Base-by-base conservation (phyloP, 106 monocot species). In the Hemerocallis citrina region DNA sequence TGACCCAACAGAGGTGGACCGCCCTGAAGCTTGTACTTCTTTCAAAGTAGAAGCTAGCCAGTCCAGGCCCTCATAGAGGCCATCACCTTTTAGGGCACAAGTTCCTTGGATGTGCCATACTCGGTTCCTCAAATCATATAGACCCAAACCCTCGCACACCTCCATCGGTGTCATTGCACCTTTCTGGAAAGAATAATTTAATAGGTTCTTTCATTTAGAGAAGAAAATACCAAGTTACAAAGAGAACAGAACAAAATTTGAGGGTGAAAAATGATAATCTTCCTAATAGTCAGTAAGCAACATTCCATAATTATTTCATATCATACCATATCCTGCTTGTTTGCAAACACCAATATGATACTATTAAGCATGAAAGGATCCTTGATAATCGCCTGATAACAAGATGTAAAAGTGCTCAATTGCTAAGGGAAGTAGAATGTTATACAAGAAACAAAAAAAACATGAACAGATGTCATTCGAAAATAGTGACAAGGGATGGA, bases 341-440 rank as follows among this genome's bases (percentile, higher is more conserved):
- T 94, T 44, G 93, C 93, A 59, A 94, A 94, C 37, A 94, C 80
- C 59, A 94, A 74, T 55, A 94, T 80, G 30, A 85, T 70, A 65
- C 93, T 89, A 56, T 94, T 89, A 58, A 89, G 74, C 89, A 94
- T 94, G 74, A 94, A 94, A n/a, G 93, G 93, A 64, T 94, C 89
- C 23, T 67, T 85, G 70, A 94, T 78, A 17, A 94, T 89, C 35
- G 85, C 71, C 93, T 85, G 72, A 72, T 21, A 57, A 19, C 68
- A 78, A 66, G 67, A 48, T 50, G 54, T 41, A 31, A n/a, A 45
- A 14, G 22, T 23, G 63, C 33, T 16, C 13, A 37, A 64, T 59
- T 19, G 46, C 52, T 28, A 15, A 54, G 10, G n/a, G 54, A 32
- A 3, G 4, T 4, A 54, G 28, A 10, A 27, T 52, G 23, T 52